Evolutionary conservation across 352 stramenopile genomes (phyloP).

Genomic region (Pythium dissotocum): DNA sequence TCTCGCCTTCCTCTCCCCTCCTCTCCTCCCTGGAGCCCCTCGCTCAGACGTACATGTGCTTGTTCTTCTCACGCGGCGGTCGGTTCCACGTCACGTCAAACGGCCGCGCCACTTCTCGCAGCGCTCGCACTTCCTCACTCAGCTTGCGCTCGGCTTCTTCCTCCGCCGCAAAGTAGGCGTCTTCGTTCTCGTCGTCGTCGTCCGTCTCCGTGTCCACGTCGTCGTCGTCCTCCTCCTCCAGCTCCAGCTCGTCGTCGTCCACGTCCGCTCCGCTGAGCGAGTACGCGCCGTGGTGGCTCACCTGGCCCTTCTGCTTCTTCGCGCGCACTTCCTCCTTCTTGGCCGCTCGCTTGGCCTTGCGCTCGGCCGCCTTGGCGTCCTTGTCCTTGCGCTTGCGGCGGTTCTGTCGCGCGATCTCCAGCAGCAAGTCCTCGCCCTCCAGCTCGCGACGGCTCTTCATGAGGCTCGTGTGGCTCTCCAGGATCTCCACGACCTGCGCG

Average conservation of each 20-base stretch:
- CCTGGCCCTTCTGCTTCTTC: constrained; percentile 28
- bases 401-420: constrained; percentile 36
- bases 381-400: constrained; percentile 46
- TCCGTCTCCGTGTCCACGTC: constrained; percentile 13
- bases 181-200: constrained; percentile 38
- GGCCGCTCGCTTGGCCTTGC: constrained; percentile 24
- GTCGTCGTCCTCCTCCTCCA: constrained; percentile 36
- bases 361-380: constrained; percentile 30
- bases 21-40: background rate
- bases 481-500: constrained; percentile 67
- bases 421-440: constrained; percentile 42
- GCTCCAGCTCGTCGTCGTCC: constrained; percentile 25
- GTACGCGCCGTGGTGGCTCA: constrained; percentile 23
- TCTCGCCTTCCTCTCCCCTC: background rate
- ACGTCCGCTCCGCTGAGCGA: constrained; percentile 21
- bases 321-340: constrained; percentile 25
- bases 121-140: constrained; percentile 38
- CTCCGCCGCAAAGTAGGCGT: constrained; percentile 56
- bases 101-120: constrained; percentile 46
- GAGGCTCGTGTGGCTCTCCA: constrained; percentile 48
- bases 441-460: constrained; percentile 59
- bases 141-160: constrained; percentile 38
- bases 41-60: constrained; percentile 80
- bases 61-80: constrained; percentile 59
- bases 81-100: constrained; percentile 82